phyloP scores from a whole-genome alignment of 768 basidiomycete genomes.

The Lepiota subincarnata region DNA sequence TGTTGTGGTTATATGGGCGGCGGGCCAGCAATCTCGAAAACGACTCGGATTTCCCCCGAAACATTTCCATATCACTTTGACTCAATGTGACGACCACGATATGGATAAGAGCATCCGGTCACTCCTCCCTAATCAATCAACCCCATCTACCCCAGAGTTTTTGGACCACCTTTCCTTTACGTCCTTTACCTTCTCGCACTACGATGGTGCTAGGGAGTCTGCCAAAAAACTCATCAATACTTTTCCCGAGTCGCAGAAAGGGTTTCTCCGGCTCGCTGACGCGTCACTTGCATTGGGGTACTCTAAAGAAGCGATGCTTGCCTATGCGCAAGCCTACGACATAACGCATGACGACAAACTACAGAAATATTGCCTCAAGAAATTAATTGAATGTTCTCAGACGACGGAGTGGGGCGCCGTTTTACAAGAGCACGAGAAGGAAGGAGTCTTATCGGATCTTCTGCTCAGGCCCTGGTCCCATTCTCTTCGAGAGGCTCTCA shows the following conservation, averaged over 20 bases:
- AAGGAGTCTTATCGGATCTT: conserved; percentile 31
- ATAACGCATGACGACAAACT: conserved; percentile 33
- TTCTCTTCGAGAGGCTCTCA: conserved; percentile 28
- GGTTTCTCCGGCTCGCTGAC: conserved; percentile 50
- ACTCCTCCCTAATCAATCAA: conserved; percentile 32
- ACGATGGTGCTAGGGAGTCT: conserved; percentile 29
- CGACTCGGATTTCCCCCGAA: conserved; percentile 44
- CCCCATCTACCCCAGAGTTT: conserved; percentile 24
- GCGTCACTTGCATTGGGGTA: conserved; percentile 28
- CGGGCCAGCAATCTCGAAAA: conserved; percentile 47
- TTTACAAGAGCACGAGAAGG: conserved; percentile 37
- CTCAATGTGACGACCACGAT: conserved; percentile 35
- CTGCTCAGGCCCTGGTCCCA: conserved; percentile 41
- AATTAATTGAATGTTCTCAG: conserved; percentile 38
- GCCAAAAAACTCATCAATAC: conserved; percentile 27
- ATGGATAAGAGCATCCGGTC: conserved; percentile 46
- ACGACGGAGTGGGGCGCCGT: conserved; percentile 51
- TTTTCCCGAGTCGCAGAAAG: conserved; percentile 34
- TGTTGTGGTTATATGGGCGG: conserved; percentile 52
- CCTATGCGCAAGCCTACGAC: conserved; percentile 45
- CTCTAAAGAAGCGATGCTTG: conserved; percentile 51
- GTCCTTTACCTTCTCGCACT: conserved; percentile 33
- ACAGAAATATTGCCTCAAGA: conserved; percentile 40
- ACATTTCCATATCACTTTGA: conserved; percentile 54
- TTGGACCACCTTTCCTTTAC: conserved; percentile 48